Conservation (phyloP, 2,329 filamentous ascomycete genomes). For the Cytospora piceae region DNA sequence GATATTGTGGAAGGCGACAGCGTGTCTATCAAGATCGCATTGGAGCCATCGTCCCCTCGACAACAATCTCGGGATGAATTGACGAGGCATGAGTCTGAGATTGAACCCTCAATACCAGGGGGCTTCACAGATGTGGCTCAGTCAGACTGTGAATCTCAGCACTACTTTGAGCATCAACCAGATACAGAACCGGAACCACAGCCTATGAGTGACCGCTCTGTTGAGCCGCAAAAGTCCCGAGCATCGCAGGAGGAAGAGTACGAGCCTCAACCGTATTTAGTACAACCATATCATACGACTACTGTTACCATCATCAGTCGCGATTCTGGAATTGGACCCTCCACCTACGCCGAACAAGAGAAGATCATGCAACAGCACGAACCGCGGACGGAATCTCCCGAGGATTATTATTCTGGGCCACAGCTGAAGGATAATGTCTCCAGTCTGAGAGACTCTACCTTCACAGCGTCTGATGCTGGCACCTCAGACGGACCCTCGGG, state of each 20-base stretch:
- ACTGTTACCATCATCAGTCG: slow-evolving; percentile 55
- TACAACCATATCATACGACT: slow-evolving; percentile 46
- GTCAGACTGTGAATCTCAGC: slow-evolving; percentile 19
- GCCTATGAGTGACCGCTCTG: slow-evolving; percentile 6
- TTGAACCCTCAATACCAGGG: slow-evolving; percentile 36
- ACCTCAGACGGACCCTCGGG: slow-evolving; percentile 37
- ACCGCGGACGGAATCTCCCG: slow-evolving; percentile 35
- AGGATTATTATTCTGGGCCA: slow-evolving; percentile 40
- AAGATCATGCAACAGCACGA: slow-evolving; percentile 25
- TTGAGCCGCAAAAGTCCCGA: slow-evolving; percentile 4
- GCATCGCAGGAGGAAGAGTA: slow-evolving; percentile 37
- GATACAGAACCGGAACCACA: slow-evolving; percentile 25
- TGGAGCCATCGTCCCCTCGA: slow-evolving; percentile 41
- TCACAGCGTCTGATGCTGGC: slow-evolving; percentile 38
- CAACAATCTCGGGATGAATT: slow-evolving; percentile 2
- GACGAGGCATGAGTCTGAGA: slow-evolving; percentile 35
- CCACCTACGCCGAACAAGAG: slow-evolving; percentile 30
- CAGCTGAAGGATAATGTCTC: slow-evolving; percentile 41
- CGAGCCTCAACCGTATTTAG: slow-evolving; percentile 45
- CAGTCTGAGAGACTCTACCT: slow-evolving; percentile 40
- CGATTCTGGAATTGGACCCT: slow-evolving; percentile 44
- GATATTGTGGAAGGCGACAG: slow-evolving; percentile 45
- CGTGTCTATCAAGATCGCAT: slow-evolving; percentile 46
- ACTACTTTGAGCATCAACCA: slow-evolving; percentile 27
- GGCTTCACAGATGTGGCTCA: slow-evolving; percentile 38